Conservation (phyloP, 2,329 filamentous ascomycete species). For the Biscogniauxia sp. region DNA sequence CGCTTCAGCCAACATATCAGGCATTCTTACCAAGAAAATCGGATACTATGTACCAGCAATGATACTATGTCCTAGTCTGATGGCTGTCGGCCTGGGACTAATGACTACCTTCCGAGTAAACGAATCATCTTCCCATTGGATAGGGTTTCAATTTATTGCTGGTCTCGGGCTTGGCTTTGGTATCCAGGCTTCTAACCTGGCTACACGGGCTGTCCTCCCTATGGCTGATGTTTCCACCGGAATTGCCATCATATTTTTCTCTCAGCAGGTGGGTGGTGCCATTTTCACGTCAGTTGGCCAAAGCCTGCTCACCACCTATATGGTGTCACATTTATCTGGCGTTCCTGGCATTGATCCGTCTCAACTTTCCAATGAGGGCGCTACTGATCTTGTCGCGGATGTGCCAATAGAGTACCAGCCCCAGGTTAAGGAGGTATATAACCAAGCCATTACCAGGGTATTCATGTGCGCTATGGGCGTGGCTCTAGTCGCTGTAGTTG, state of each 20-base stretch:
- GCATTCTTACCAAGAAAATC: constrained; percentile 28
- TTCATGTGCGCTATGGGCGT: no score
- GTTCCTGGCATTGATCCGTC: no score
- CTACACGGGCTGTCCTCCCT: constrained; percentile 38
- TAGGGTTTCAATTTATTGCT: constrained; percentile 42
- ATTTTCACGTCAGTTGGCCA: constrained; percentile 53
- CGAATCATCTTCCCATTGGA: constrained; percentile 36
- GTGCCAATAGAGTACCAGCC: no score
- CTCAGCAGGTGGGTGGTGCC: constrained; percentile 42
- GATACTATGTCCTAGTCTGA: constrained; percentile 34
- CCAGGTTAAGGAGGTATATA: no score
- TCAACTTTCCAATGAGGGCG: no score
- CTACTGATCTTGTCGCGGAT: no score
- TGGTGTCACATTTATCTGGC: no score
- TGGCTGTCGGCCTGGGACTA: constrained; percentile 37
- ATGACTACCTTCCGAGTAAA: constrained; percentile 37
- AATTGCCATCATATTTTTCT: constrained; percentile 38
- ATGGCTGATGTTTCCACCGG: constrained; percentile 29
- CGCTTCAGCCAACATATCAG: constrained; percentile 27
- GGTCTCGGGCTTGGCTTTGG: constrained; percentile 40
- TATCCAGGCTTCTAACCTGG: constrained; percentile 42
- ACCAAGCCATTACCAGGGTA: no score
- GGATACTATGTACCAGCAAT: constrained; percentile 41
- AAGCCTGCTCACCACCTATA: constrained; percentile 44
- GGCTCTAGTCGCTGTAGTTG: no score